Evolutionary conservation across 202 grass and related monocot genomes (phyloP), one percentile per base, ranked within the genome.

Genomic region (Setaria italica): DNA sequence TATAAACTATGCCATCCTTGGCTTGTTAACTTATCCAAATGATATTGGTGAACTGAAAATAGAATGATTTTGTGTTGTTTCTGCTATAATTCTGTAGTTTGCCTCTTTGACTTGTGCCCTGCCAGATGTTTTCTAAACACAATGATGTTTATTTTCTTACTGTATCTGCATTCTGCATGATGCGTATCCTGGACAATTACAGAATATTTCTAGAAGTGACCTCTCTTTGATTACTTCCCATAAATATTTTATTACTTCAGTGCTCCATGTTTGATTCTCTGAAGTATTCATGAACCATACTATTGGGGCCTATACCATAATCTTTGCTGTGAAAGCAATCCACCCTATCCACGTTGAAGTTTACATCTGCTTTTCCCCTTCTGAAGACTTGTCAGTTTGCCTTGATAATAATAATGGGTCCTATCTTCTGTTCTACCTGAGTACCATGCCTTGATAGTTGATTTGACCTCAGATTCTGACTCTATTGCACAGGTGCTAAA

Each of bases 401-500:
- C 29, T 6, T 43, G 39, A 43, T 70, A 51, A 84, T 41, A 73
- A 74, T 41, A 72, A 43, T 60, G 17, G 39, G 25, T 3, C 4
- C 4, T 74, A 67, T 47, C 20, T 54, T 69, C 11, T 70, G 53
- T 34, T 80, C 62, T 16, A 30, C 75, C 7, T 70, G 46, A 48
- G 19, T 32, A 47, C 51, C 16, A 84, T 47, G 72, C 39, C 53
- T 54, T 14, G 45, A 48, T 71, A 71, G 53, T 64, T 87, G 14
- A 77, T 70, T 77, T 81, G 82, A 65, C 41, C 54, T 77, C 75
- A 56, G 9, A 33, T n/a, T 56, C 7, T 72, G 7, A 64, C 39
- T 78, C 35, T 83, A 39, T 78, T 62, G 37, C 65, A 67, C 89
- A 99, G 97, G 97, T 99, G 56, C 80, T 99, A 83, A 99, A 99